Evolutionary conservation across 2,329 filamentous ascomycete species (phyloP).

Genomic region (Diaporthe vexans): DNA sequence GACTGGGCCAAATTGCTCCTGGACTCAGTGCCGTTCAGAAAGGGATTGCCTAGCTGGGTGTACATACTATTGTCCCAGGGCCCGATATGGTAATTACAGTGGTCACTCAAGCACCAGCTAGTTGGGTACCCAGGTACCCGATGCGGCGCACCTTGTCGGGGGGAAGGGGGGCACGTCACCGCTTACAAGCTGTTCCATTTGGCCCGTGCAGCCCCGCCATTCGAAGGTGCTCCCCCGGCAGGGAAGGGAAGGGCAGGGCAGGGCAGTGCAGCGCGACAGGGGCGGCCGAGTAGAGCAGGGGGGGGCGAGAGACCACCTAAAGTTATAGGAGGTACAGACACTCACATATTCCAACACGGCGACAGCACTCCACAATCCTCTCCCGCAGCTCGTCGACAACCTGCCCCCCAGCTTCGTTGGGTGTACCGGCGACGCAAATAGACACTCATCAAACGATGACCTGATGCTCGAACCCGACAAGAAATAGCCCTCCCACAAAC

Average conservation of each 20-base stretch:
- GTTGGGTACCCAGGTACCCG: not conserved
- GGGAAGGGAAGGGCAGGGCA: not conserved
- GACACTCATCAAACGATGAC: not conserved
- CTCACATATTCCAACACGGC: not conserved
- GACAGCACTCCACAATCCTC: not conserved
- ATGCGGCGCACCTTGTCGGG: not conserved
- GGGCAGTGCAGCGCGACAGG: constrained; percentile 15
- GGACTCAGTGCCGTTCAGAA: not conserved
- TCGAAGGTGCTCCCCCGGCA: not conserved
- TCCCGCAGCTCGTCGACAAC: not conserved
- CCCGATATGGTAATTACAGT: not conserved
- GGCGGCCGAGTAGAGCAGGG: constrained; percentile 17
- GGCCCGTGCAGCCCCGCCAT: constrained; percentile 22
- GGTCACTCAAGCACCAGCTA: too few species aligned
- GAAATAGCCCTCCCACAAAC: constrained; percentile 12
- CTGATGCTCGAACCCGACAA: constrained; percentile 32
- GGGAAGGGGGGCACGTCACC: constrained; percentile 14
- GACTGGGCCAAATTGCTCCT: not conserved
- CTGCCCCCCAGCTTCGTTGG: not conserved
- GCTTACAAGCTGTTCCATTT: constrained; percentile 16
- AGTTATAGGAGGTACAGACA: constrained; percentile 6
- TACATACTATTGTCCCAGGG: not conserved
- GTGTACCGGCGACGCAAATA: not conserved
- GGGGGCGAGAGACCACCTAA: constrained; percentile 24
- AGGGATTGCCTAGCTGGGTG: not conserved